Evolutionary conservation across 192 early-diverging fungal genomes (phyloP), one percentile per base, ranked within the genome.

Genomic region (Bifiguratus adelaidae): DNA sequence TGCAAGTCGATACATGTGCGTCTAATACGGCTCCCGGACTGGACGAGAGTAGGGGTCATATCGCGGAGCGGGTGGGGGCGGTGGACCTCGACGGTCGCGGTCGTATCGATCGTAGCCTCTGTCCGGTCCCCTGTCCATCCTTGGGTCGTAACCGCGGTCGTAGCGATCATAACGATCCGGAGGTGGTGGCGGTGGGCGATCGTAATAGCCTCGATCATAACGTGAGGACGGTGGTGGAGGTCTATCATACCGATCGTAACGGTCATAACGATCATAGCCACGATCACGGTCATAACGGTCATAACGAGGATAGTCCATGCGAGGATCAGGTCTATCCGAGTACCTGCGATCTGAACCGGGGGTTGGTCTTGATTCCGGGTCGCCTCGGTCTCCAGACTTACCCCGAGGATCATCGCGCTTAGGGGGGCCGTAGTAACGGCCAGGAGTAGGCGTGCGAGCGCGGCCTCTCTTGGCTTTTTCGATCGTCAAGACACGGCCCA

Each of bases 401-500:
- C 72, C 61, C 52, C 48, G 45, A 21, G 50, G 36, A 46, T 50
- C 62, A 44, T 68, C 58, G 41, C 80, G 58, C 44, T 82, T 83
- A 37, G 82, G 81, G 28, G 84, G 82, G 18, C 86, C 86, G 56
- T 74, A 73, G 66, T 89, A 89, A 19, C 72, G 74, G 12, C 86
- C 86, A 36, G 86, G 86, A 35, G 86, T 89, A 24, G 86, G 86
- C 20, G 82, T 81, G 42, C 86, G 65, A 4, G 86, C 73, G 36
- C 76, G 54, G 30, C 63, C 56, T 32, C 86, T 68, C 44, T 77
- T 80, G 28, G 86, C 86, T 68, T 63, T 79, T 47, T 88, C 81
- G 37, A 96, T 88, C 40, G 81, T 78, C 58, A 96, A 73, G n/a
- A 65, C 50, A 41, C 92, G 88, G 23, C 86, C 91, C 52, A 89